Conservation (phyloP, 805 yeast genomes). For the Saccharomycopsis olivae region DNA sequence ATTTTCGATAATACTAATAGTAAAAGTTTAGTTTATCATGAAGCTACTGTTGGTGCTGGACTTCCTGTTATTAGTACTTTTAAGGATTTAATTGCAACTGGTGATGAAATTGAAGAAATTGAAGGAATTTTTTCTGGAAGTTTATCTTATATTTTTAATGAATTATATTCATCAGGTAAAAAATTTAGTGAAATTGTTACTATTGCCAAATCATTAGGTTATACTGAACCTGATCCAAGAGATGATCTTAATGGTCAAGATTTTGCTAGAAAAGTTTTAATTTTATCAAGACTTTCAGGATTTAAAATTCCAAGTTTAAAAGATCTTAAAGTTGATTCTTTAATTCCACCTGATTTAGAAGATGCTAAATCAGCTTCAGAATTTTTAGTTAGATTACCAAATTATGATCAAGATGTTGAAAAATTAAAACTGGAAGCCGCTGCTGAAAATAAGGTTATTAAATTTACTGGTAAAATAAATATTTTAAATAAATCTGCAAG, state of each 20-base stretch:
- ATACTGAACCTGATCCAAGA: slow-evolving; percentile 99
- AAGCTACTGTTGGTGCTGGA: slow-evolving; percentile 98
- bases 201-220: slow-evolving; percentile 84
- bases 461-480: slow-evolving; percentile 91
- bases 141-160: slow-evolving; percentile 88
- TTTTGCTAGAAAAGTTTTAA: slow-evolving; percentile 97
- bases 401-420: slow-evolving; percentile 73
- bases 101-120: slow-evolving; percentile 82
- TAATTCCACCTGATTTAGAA: slow-evolving; percentile 83
- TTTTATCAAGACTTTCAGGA: slow-evolving; percentile 89
- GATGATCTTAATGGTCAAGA: slow-evolving; percentile 97
- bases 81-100: slow-evolving; percentile 82
- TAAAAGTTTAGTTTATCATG: slow-evolving; percentile 83
- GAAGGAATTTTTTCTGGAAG: slow-evolving; percentile 98
- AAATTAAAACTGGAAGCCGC: slow-evolving; percentile 73
- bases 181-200: slow-evolving; percentile 86
- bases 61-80: slow-evolving; percentile 85
- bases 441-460: slow-evolving; percentile 71
- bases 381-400: slow-evolving; percentile 70
- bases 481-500: slow-evolving; percentile 55
- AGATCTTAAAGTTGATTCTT: slow-evolving; percentile 87
- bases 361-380: slow-evolving; percentile 60
- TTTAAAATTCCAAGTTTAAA: slow-evolving; percentile 75
- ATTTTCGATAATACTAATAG: slow-evolving; percentile 48
- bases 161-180: slow-evolving; percentile 62